Conservation (phyloP, 1,139 yeast species). For the Diutina ranongensis region DNA sequence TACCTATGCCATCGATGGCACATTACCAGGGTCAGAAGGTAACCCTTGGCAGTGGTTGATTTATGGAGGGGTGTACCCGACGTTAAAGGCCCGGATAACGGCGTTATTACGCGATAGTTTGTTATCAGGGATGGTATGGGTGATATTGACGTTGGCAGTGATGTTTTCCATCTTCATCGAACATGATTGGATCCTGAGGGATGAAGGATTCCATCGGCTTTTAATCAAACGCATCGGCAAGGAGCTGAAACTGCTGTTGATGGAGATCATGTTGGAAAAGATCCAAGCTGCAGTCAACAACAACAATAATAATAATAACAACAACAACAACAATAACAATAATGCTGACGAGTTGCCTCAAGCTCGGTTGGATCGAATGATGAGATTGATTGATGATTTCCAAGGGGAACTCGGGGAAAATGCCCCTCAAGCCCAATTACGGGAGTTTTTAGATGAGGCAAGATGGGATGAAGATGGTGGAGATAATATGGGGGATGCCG, state of each 20-base stretch:
- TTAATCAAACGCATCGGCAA: slow-evolving; percentile 46
- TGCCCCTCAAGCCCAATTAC: slow-evolving; percentile 1
- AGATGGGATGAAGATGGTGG: no score
- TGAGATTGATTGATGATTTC: not conserved
- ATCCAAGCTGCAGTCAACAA: not conserved
- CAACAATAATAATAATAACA: not conserved
- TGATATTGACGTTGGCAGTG: slow-evolving; percentile 26
- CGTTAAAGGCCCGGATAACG: slow-evolving; percentile 6
- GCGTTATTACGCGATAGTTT: slow-evolving; percentile 25
- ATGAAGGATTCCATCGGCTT: slow-evolving; percentile 51
- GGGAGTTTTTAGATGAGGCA: not conserved
- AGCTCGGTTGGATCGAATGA: not conserved
- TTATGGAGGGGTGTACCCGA: slow-evolving; percentile 7
- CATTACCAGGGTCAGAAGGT: slow-evolving; percentile 25
- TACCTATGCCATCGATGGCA: slow-evolving; percentile 42
- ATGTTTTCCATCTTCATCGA: slow-evolving; percentile 42
- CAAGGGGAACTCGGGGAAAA: slow-evolving; percentile 8
- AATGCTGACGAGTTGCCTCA: no score
- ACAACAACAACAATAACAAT: not conserved
- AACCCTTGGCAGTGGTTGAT: not conserved
- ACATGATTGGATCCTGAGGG: slow-evolving; percentile 65
- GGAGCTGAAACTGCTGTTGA: slow-evolving; percentile 34
- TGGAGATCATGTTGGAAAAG: slow-evolving; percentile 22
- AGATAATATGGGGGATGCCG: no score
- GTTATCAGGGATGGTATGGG: slow-evolving; percentile 29